Evolutionary conservation across 768 basidiomycete genomes (phyloP), one percentile per base, ranked within the genome.

Genomic region (Psilocybe cubensis): DNA sequence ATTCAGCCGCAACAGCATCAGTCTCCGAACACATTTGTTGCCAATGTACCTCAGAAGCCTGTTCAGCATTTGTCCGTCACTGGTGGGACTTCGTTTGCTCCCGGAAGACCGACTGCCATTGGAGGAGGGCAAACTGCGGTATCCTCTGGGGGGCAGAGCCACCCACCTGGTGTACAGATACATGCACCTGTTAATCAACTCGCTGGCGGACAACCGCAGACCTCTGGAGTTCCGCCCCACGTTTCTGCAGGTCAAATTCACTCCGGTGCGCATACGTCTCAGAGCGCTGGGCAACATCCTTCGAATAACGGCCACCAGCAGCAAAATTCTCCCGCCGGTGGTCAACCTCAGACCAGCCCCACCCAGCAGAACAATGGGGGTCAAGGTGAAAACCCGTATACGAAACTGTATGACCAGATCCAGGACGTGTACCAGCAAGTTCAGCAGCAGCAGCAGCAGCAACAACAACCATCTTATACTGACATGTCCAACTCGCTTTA

Each of bases 1-100:
- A 14, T 17, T 25, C 46, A 47, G 18, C 45, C 54, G 56, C 63
- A 63, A 31, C 67, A 63, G 35, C 59, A 61, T 11, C 60, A 56
- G 14, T 52, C 52, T 35, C 49, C 33, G 20, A 49, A 59, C 31
- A 33, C 31, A 33, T 14, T 33, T 14, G 31, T 33, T 31, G 29
- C 52, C 7, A 28, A 48, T 42, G 50, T 52, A 21, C 18, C 23
- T 5, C 43, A 33, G 31, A 33, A 14, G 9, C n/a, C 35, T 38
- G 35, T 11, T 4, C 10, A 11, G 12, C 35, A 38, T 7, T 38
- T n/a, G 4, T 9, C 35, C 5, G 35, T n/a, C 8, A n/a, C 35
- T 14, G 14, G 11, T 14, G 35, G 14, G 5, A 14, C 48, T 42
- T 18, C 56, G 42, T 8, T 54, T 44, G 43, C 61, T 11, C 35